Evolutionary conservation across 148 eudicot species (phyloP).

Genomic region (Chenopodium formosanum): DNA sequence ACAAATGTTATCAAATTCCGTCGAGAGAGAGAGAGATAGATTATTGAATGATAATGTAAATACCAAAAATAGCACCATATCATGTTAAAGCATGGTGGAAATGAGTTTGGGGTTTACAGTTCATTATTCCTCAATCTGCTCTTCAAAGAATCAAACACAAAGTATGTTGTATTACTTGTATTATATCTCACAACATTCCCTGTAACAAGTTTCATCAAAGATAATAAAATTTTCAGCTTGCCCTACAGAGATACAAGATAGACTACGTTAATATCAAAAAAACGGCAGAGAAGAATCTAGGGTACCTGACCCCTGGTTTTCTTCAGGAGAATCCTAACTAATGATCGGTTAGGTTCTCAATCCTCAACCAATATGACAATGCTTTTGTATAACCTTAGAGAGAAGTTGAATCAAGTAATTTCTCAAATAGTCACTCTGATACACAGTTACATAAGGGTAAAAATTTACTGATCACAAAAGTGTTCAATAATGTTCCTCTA

Average conservation of each 20-base stretch:
- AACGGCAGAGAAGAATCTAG: background rate
- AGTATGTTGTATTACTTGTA: background rate
- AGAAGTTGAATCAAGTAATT: background rate
- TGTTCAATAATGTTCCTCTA: background rate
- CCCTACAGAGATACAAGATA: background rate
- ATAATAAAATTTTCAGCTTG: background rate
- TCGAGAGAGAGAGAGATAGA: too few species aligned
- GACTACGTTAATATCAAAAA: background rate
- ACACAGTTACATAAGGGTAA: background rate
- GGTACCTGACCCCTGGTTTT: background rate
- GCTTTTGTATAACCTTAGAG: background rate
- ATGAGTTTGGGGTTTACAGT: background rate
- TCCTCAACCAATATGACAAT: background rate
- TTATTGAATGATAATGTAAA: background rate
- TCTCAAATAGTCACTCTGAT: background rate
- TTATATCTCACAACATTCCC: background rate
- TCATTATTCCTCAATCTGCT: background rate
- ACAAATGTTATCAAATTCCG: too few species aligned
- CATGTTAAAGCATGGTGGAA: background rate
- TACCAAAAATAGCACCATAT: background rate
- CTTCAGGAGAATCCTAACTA: background rate
- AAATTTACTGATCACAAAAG: background rate
- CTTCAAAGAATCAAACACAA: background rate
- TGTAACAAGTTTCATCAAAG: background rate
- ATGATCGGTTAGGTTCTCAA: background rate